phyloP scores from a whole-genome alignment of 805 yeast genomes.

The Wickerhamomyces bovis region DNA sequence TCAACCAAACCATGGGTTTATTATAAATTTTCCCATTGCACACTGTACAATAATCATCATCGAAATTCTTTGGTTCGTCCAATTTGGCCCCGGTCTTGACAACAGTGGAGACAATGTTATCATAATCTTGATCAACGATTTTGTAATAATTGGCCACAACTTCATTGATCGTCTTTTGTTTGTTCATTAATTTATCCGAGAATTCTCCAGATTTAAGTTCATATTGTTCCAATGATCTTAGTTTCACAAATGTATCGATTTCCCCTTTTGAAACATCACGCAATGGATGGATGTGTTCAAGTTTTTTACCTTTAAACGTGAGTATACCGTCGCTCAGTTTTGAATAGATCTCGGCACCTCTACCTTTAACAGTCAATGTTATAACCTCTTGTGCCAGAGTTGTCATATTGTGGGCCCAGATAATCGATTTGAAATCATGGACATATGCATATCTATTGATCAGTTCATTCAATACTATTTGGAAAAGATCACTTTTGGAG shows the following conservation, averaged over 20 bases:
- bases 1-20: slow-evolving; percentile 62
- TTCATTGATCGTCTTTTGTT: slow-evolving; percentile 77
- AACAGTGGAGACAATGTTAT: slow-evolving; percentile 88
- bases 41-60: slow-evolving; percentile 39
- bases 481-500: slow-evolving; percentile 56
- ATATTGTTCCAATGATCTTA: slow-evolving; percentile 22
- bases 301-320: slow-evolving; percentile 23
- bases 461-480: slow-evolving; percentile 41
- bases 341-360: slow-evolving; percentile 64
- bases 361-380: slow-evolving; percentile 76
- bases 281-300: slow-evolving; percentile 60
- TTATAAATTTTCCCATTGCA: slow-evolving; percentile 51
- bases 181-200: slow-evolving; percentile 39
- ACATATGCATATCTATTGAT: slow-evolving; percentile 40
- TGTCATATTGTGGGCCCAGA: slow-evolving; percentile 80
- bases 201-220: slow-evolving; percentile 18
- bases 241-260: slow-evolving; percentile 45
- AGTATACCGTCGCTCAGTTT: slow-evolving; percentile 40
- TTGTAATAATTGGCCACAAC: slow-evolving; percentile 68
- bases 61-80: slow-evolving; percentile 36
- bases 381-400: slow-evolving; percentile 75
- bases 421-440: slow-evolving; percentile 44
- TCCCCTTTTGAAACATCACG: slow-evolving; percentile 73
- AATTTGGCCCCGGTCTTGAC: slow-evolving; percentile 83
- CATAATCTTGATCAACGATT: slow-evolving; percentile 69